Conservation (phyloP, 2,329 filamentous ascomycete species). For the Phialemonium atrogriseum region DNA sequence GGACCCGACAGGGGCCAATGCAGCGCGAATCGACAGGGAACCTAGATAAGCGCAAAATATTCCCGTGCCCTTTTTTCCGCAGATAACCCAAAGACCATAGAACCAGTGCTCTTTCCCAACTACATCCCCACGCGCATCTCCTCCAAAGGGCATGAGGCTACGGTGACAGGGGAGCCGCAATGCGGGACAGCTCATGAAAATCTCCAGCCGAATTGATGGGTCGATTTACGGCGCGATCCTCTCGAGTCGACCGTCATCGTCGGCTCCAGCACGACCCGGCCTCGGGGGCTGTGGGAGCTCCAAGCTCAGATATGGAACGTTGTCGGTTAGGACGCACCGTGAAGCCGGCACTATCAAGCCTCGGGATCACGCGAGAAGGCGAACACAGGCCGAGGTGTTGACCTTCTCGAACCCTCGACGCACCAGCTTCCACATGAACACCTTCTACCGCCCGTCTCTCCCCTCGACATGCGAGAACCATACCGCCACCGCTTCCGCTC, state of each 20-base stretch:
- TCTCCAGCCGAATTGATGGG: slow-evolving; percentile 49
- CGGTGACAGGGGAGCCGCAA: slow-evolving; percentile 26
- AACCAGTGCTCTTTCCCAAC: too few species aligned
- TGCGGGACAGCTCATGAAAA: slow-evolving; percentile 53
- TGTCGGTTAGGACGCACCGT: too few species aligned
- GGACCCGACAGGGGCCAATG: too few species aligned
- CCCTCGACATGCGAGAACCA: slow-evolving; percentile 8
- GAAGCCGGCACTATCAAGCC: too few species aligned
- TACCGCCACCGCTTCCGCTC: slow-evolving; percentile 8
- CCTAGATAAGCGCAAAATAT: too few species aligned
- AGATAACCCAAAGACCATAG: too few species aligned
- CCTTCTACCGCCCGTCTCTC: slow-evolving; percentile 11
- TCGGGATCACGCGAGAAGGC: slow-evolving; percentile 3
- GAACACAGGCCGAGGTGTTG: slow-evolving; percentile 4
- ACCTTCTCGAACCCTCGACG: slow-evolving; percentile 6
- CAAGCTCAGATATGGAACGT: too few species aligned
- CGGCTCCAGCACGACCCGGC: slow-evolving; percentile 5
- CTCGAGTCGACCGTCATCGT: slow-evolving; percentile 32
- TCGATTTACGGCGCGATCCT: slow-evolving; percentile 50
- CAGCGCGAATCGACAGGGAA: too few species aligned
- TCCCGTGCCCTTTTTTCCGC: too few species aligned
- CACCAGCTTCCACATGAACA: slow-evolving; percentile 6
- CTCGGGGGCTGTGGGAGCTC: slow-evolving; percentile 5
- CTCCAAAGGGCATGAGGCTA: slow-evolving; percentile 11
- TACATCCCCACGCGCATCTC: background rate